phyloP scores from a whole-genome alignment of 2,329 filamentous ascomycete species.

The Aspergillus hiratsukae region DNA sequence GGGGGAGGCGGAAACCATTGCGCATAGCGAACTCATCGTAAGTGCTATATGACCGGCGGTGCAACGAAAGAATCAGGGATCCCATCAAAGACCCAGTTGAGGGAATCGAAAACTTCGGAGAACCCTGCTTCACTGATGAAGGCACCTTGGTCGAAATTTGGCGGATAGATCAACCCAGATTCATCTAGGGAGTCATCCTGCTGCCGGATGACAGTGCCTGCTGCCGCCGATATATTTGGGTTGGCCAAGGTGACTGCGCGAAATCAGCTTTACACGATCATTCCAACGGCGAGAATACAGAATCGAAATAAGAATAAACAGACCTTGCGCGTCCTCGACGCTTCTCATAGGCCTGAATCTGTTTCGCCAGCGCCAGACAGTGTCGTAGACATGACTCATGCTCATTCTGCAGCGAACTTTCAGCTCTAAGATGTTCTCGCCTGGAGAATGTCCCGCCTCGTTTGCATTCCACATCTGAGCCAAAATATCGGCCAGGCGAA shows the following conservation, averaged over 20 bases:
- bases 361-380: slow-evolving; percentile 62
- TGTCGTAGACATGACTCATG: slow-evolving; percentile 62
- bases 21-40: background rate
- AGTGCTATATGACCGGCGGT: slow-evolving; percentile 28
- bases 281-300: slow-evolving; percentile 9
- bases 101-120: slow-evolving; percentile 75
- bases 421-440: slow-evolving; percentile 49
- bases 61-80: slow-evolving; percentile 59
- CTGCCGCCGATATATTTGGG: slow-evolving; percentile 29
- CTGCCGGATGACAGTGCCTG: slow-evolving; percentile 24
- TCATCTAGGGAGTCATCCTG: slow-evolving; percentile 29
- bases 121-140: slow-evolving; percentile 49
- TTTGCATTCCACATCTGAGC: slow-evolving; percentile 60
- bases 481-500: slow-evolving; percentile 59
- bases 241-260: slow-evolving; percentile 28
- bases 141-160: slow-evolving; percentile 33
- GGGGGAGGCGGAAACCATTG: background rate
- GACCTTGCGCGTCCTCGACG: slow-evolving; percentile 60
- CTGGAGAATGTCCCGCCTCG: slow-evolving; percentile 24
- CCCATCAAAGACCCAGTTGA: slow-evolving; percentile 89
- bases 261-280: slow-evolving; percentile 13
- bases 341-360: slow-evolving; percentile 63
- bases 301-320: slow-evolving; percentile 25
- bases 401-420: slow-evolving; percentile 62
- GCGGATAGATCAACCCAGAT: slow-evolving; percentile 27